phyloP scores from a whole-genome alignment of 177 flowering plant genomes.

The Vitis hybrid region DNA sequence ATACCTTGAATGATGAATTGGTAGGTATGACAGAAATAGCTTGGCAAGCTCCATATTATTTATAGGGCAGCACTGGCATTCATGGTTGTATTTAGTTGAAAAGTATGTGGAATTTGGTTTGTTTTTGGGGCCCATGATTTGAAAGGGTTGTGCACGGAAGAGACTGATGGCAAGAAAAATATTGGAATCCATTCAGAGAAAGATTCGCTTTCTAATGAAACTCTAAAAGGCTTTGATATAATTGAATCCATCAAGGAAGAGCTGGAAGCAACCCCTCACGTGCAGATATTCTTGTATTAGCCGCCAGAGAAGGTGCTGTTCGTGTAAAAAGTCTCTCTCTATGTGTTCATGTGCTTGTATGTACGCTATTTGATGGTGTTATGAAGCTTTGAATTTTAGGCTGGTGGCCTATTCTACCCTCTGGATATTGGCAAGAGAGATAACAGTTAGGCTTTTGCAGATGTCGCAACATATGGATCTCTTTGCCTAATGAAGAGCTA shows the following conservation, averaged over 20 bases:
- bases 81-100: too few relatives aligned
- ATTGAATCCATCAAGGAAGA: conserved; percentile 50
- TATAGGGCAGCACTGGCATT: too few relatives aligned
- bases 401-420: conserved; percentile 66
- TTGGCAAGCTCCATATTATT: too few relatives aligned
- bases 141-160: too few relatives aligned
- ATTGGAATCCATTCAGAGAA: conserved; percentile 41
- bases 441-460: conserved; percentile 20
- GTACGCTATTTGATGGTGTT: neutral
- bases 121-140: too few relatives aligned
- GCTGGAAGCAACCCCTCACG: conserved; percentile 50
- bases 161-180: too few relatives aligned
- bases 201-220: conserved; percentile 41
- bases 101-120: too few relatives aligned
- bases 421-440: conserved; percentile 55
- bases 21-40: too few relatives aligned
- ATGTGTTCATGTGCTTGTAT: neutral
- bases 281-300: conserved; percentile 50
- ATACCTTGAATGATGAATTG: too few relatives aligned
- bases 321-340: conserved; percentile 17
- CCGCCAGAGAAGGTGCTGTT: conserved; percentile 54
- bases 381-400: conserved; percentile 25
- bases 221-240: conserved; percentile 45
- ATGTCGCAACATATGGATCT: conserved; percentile 37
- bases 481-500: conserved; percentile 36